These are phyloP conservation scores for Nothophaeocryptopus gaeumannii DNA, from an alignment of 2,329 filamentous ascomycete genomes.

Conservation along the genomic window DNA sequence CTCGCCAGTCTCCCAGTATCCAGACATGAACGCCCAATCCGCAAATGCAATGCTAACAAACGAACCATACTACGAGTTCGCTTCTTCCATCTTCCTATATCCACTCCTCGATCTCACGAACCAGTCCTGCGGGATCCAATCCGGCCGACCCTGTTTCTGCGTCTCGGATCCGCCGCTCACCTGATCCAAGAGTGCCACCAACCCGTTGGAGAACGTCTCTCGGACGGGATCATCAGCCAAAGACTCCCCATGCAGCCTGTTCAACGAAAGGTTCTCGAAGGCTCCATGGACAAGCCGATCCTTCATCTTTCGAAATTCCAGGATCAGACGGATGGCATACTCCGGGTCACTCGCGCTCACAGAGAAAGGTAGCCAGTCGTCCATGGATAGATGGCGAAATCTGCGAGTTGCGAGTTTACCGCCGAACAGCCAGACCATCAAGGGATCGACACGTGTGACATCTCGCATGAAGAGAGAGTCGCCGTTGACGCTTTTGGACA, in stretches of 20 bases:
- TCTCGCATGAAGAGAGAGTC: slow-evolving; percentile 29
- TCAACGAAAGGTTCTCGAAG: slow-evolving; percentile 25
- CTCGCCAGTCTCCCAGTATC: not conserved
- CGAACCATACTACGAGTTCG: not conserved
- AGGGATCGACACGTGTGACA: slow-evolving; percentile 26
- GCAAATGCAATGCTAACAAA: slow-evolving; percentile 2
- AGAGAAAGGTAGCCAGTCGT: slow-evolving; percentile 38
- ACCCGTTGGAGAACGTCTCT: slow-evolving; percentile 21
- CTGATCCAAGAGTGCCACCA: slow-evolving; percentile 22
- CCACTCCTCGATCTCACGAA: not conserved
- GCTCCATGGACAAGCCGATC: slow-evolving; percentile 31
- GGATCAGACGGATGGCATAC: slow-evolving; percentile 29
- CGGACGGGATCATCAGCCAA: slow-evolving; percentile 22
- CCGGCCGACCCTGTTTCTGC: slow-evolving; percentile 2
- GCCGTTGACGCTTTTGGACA: slow-evolving; percentile 16
- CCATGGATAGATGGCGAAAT: slow-evolving; percentile 31
- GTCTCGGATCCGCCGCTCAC: not conserved
- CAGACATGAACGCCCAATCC: slow-evolving; percentile 6
- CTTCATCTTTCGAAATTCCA: slow-evolving; percentile 38
- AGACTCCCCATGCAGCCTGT: not conserved
- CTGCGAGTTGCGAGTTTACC: slow-evolving; percentile 26
- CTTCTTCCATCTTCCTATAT: not conserved
- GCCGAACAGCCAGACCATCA: slow-evolving; percentile 34
- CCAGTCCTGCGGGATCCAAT: not conserved
- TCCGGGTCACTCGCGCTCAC: slow-evolving; percentile 19